phyloP scores from a whole-genome alignment of 2,329 filamentous ascomycete species.

The Phoma herbarum region DNA sequence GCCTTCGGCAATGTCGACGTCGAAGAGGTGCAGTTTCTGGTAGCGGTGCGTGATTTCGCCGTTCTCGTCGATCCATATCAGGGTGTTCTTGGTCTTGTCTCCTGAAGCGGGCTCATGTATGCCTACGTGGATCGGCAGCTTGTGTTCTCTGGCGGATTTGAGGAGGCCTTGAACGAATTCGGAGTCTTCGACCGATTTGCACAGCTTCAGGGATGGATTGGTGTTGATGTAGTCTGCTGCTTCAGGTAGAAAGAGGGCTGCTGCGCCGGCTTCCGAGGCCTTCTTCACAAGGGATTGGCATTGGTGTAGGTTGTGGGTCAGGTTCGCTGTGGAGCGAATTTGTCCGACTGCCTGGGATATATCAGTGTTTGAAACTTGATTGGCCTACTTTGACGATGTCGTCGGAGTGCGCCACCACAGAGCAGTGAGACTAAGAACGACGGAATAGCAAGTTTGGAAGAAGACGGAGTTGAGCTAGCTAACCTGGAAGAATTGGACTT shows the following conservation, averaged over 20 bases:
- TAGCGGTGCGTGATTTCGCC: slow-evolving; percentile 72
- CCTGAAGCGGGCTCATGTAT: slow-evolving; percentile 68
- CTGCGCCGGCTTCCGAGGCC: slow-evolving; percentile 78
- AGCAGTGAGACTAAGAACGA: background rate
- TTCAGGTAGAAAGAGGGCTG: slow-evolving; percentile 91
- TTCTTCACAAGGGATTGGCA: slow-evolving; percentile 76
- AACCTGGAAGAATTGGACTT: slow-evolving; percentile 1
- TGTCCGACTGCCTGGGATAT: slow-evolving; percentile 79
- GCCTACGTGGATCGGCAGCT: slow-evolving; percentile 82
- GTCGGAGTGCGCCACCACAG: background rate
- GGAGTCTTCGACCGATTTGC: slow-evolving; percentile 69
- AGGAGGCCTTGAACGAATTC: slow-evolving; percentile 81
- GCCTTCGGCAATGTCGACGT: slow-evolving; percentile 68
- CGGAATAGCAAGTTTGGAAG: background rate
- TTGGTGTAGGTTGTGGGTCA: slow-evolving; percentile 80
- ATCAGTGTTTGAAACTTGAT: background rate
- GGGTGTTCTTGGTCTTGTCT: slow-evolving; percentile 68
- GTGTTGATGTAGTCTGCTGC: slow-evolving; percentile 86
- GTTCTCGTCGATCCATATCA: slow-evolving; percentile 71
- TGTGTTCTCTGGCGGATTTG: slow-evolving; percentile 69
- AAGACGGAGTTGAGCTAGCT: background rate
- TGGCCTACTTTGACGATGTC: too few species aligned
- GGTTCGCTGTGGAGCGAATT: slow-evolving; percentile 82
- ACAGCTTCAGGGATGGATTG: slow-evolving; percentile 73
- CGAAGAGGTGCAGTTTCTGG: slow-evolving; percentile 92